Conservation (phyloP, 176 grass and related monocot genomes). For the Paspalum notatum region DNA sequence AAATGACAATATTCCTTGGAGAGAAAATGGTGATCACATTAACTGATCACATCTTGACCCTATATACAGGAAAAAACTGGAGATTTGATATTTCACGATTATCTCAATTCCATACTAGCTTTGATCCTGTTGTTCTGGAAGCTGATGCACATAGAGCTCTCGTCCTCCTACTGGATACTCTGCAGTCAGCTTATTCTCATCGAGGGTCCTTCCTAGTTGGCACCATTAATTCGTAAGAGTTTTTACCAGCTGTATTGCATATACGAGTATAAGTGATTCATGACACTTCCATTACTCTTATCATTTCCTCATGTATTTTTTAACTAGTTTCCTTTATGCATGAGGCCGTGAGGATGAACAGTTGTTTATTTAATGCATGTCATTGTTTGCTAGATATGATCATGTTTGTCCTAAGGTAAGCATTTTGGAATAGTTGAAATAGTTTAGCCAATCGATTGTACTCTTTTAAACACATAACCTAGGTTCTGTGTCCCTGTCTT, state of each 20-base stretch:
- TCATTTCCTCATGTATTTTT: background rate
- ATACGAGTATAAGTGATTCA: slow-evolving; percentile 29
- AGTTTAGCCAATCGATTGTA: slow-evolving; percentile 1
- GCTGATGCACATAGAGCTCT: slow-evolving; percentile 70
- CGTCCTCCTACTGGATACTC: slow-evolving; percentile 72
- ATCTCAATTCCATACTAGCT: slow-evolving; percentile 55
- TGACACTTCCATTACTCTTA: background rate
- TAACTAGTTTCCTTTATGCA: background rate
- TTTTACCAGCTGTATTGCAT: slow-evolving; percentile 33
- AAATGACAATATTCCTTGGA: slow-evolving; percentile 17
- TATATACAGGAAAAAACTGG: slow-evolving; percentile 61
- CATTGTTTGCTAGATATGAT: background rate
- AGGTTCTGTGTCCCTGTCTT: slow-evolving; percentile 5
- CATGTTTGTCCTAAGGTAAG: slow-evolving; percentile 36
- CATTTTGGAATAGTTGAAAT: slow-evolving; percentile 17
- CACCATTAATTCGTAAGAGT: slow-evolving; percentile 82
- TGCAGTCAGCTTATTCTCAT: slow-evolving; percentile 64
- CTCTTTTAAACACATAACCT: slow-evolving; percentile 26
- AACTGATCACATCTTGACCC: slow-evolving; percentile 26
- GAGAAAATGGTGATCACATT: slow-evolving; percentile 22
- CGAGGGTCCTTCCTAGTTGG: slow-evolving; percentile 81
- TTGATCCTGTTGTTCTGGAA: slow-evolving; percentile 79
- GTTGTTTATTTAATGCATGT: slow-evolving; percentile 1
- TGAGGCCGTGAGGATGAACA: slow-evolving; percentile 8
- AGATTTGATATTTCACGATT: slow-evolving; percentile 69